Conservation (phyloP, 2,329 filamentous ascomycete species). For the Aphanoascus verrucosus region DNA sequence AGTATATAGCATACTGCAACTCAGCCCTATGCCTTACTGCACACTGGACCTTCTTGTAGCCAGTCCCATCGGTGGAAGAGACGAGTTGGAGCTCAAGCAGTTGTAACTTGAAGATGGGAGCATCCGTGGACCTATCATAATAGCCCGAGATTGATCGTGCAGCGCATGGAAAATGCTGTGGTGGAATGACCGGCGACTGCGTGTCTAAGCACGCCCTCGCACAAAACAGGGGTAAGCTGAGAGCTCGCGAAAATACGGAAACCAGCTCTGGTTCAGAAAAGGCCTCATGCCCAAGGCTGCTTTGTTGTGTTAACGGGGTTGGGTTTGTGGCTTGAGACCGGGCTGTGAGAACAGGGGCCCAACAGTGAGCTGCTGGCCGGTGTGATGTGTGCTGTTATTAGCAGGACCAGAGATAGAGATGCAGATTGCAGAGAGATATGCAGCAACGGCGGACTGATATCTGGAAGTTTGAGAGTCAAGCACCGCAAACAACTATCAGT, state of each 20-base stretch:
- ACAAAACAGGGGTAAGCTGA: too few species aligned
- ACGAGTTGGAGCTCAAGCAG: background rate
- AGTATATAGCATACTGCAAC: background rate
- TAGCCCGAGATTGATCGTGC: background rate
- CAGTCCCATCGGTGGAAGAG: conserved; percentile 2
- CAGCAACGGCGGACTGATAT: too few species aligned
- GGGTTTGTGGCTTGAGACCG: background rate
- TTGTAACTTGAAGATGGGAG: conserved; percentile 3
- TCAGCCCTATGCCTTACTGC: conserved; percentile 7
- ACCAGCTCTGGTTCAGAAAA: background rate
- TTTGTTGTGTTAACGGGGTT: background rate
- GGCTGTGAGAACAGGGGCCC: background rate
- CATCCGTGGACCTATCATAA: background rate
- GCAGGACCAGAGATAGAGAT: too few species aligned
- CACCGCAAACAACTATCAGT: background rate
- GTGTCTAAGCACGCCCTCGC: too few species aligned
- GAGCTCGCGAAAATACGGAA: background rate
- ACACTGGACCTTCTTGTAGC: background rate
- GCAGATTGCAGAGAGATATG: too few species aligned
- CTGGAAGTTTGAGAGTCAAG: background rate
- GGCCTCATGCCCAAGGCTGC: background rate
- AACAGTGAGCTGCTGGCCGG: too few species aligned
- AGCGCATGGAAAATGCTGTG: too few species aligned
- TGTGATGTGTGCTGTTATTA: too few species aligned
- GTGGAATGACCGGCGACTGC: too few species aligned